Base-by-base conservation (phyloP, 2,329 filamentous ascomycete genomes). In the Aspergillus neotritici region DNA sequence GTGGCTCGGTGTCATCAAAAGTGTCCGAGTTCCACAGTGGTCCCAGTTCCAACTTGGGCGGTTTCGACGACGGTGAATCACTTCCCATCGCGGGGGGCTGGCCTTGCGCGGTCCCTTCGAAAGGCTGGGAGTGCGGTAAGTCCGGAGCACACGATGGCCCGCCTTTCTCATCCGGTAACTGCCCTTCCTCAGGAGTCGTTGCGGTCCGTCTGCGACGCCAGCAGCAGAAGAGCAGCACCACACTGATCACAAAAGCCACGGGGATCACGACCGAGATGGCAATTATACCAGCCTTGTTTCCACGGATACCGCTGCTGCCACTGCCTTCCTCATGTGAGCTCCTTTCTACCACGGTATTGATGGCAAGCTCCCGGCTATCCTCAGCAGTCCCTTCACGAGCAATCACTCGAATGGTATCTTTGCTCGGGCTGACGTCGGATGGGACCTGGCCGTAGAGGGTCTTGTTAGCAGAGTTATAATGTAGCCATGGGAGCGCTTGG, bases 391-490 rank as follows among this genome's bases (percentile, higher is more conserved):
- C 66, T 40, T 67, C 64, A 15, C 54, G 66, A 13, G 71, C 73
- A 8, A 62, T 72, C 30, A 79, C 46, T 10, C 64, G 70, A 15
- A 71, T 66, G 13, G 63, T 57, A 14, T 73, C 60, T 7, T 63
- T 62, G 30, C 65, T 57, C 2, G 71, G 59, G 5, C 62, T 49
- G 5, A 68, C 44, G 37, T 66, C 60, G 1, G 58, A 50, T 0
- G 76, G 75, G 8, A 78, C 66, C n/a, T 64, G 67, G 11, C 77
- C 77, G n/a, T 60, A 59, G 2, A 80, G 63, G 3, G 64, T 67
- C 34, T 70, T 63, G 17, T 65, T 70, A 8, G 47, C 51, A 12
- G 67, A 41, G 47, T 77, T 68, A 52, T 76, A 79, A 1, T 62
- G 56, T n/a, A 79, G 63, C 73, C 76, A 78, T 11, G 66, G 61